Conservation (phyloP, 441 rosid genomes). For the Erysimum cheiri region DNA sequence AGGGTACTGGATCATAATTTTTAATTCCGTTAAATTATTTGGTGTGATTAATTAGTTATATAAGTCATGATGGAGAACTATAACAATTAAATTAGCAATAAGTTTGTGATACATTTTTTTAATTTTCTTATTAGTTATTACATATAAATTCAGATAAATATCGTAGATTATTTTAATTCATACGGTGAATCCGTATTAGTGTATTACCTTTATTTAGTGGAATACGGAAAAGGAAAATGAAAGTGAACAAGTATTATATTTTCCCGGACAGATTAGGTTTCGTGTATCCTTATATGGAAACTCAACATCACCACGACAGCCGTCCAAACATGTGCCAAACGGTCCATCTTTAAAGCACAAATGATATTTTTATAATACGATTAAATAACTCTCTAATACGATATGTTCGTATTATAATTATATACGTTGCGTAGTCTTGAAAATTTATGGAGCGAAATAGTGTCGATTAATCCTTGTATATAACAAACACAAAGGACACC, state of each 20-base stretch:
- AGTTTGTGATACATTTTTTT: too few relatives aligned
- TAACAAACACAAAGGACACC: background rate
- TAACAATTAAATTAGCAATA: background rate
- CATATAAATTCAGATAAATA: background rate
- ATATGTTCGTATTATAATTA: background rate
- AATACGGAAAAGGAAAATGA: background rate
- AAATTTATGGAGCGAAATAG: too few relatives aligned
- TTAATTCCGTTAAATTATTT: too few relatives aligned
- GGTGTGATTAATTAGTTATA: background rate
- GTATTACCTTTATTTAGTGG: constrained; percentile 1
- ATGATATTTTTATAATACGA: background rate
- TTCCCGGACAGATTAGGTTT: constrained; percentile 29
- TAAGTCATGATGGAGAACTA: background rate
- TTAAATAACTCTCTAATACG: background rate
- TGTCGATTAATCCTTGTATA: too few relatives aligned
- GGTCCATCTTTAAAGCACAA: constrained; percentile 6
- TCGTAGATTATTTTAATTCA: background rate
- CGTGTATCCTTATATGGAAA: constrained; percentile 34
- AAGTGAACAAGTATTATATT: background rate
- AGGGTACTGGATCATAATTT: background rate
- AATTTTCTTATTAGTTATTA: too few relatives aligned
- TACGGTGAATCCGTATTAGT: background rate
- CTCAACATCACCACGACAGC: constrained; percentile 36
- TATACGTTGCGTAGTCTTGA: background rate
- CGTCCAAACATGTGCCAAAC: constrained; percentile 41